A percentile compares a stretch with the other conserved stretches of the same genome.
Conservation (phyloP, 2,329 filamentous ascomycete species). For the Pseudopithomyces chartarum region DNA sequence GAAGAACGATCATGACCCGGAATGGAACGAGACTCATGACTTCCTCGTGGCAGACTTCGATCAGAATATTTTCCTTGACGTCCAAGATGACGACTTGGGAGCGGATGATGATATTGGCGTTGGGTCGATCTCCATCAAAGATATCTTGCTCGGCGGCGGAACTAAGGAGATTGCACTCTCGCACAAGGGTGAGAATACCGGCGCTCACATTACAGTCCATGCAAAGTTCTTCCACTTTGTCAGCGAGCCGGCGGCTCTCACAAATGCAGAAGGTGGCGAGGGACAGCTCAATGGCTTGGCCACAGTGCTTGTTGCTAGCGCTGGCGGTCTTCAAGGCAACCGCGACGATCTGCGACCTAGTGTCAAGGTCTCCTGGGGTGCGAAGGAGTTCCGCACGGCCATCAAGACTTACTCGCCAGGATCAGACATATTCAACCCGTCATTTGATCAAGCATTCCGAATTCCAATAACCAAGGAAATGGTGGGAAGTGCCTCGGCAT, state of each 20-base stretch:
- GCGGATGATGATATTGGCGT: conserved; percentile 54
- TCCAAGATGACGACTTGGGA: conserved; percentile 52
- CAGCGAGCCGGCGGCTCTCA: conserved; percentile 37
- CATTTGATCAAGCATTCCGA: conserved; percentile 53
- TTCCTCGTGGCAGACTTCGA: conserved; percentile 55
- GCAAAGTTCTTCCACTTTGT: conserved; percentile 52
- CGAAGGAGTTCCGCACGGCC: conserved; percentile 49
- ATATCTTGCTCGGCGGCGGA: conserved; percentile 50
- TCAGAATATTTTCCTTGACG: conserved; percentile 48
- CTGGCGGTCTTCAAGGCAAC: conserved; percentile 48
- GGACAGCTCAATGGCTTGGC: conserved; percentile 48
- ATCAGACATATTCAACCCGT: conserved; percentile 55
- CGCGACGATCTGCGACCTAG: conserved; percentile 54
- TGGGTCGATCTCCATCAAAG: conserved; percentile 47
- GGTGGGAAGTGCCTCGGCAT: conserved; percentile 24
- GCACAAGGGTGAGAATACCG: conserved; percentile 46
- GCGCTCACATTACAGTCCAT: conserved; percentile 43
- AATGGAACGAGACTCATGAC: conserved; percentile 56
- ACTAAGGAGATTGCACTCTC: conserved; percentile 48
- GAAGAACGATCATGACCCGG: conserved; percentile 50
- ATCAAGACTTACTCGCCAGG: conserved; percentile 52
- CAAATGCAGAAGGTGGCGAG: conserved; percentile 33
- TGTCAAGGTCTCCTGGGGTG: conserved; percentile 52
- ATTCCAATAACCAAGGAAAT: conserved; percentile 48
- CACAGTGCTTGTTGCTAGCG: conserved; percentile 52